These are phyloP conservation scores for Fusarium algeriense DNA, from an alignment of 2,329 filamentous ascomycete genomes.

Conservation along the genomic window DNA sequence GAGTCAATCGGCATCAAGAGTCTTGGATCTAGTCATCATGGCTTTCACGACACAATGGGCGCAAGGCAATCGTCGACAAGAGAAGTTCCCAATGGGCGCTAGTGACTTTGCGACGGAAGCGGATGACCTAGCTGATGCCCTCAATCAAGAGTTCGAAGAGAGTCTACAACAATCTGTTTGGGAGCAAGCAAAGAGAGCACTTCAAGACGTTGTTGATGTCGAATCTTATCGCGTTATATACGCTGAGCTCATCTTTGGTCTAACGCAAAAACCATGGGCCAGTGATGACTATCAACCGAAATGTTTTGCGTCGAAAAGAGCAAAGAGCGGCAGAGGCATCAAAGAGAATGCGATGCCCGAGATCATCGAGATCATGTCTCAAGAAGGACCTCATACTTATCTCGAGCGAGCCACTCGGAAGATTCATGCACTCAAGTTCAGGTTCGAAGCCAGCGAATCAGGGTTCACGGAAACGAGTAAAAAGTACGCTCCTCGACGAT, in stretches of 20 bases:
- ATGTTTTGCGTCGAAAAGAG: neutral
- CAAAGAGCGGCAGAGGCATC: neutral
- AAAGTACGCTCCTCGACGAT: rapidly evolving
- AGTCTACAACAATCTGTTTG: neutral
- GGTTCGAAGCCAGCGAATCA: neutral
- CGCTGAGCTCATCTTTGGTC: neutral
- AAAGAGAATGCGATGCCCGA: neutral
- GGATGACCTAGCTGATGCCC: neutral
- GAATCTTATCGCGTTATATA: neutral
- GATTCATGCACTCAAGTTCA: neutral
- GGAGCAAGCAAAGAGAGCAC: constrained; percentile 1
- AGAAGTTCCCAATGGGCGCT: rapidly evolving
- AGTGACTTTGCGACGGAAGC: rapidly evolving
- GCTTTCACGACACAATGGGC: neutral
- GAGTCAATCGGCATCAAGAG: neutral
- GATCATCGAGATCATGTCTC: neutral
- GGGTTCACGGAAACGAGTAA: neutral
- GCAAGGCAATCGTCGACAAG: neutral
- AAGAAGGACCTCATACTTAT: neutral
- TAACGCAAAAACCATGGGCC: neutral
- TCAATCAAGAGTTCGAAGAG: neutral
- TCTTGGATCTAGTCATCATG: rapidly evolving
- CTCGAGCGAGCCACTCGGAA: neutral
- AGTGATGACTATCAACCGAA: neutral
- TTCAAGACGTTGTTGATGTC: neutral